Evolutionary conservation across 116 monocot genomes (phyloP), one percentile per base, ranked within the genome.

Genomic region (Trichopus zeylanicus): DNA sequence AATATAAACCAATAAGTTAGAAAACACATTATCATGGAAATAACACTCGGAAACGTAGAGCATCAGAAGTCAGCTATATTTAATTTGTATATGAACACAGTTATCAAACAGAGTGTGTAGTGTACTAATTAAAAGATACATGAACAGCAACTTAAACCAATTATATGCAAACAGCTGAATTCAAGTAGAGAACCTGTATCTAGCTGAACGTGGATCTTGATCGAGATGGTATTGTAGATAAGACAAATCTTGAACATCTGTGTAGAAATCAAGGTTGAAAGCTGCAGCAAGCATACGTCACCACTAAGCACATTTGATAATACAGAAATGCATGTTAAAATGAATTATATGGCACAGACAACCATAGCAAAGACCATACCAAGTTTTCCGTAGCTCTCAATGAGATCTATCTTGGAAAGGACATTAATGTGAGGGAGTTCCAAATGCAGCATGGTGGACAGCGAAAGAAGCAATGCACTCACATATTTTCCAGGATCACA

Each of bases 401-500:
- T 87, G 38, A 95, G 86, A 81, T 95, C 90, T 68, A 95, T 95
- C 70, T 95, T 95, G n/a, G 90, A 95, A 21, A 95, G 55, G 22
- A 95, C 91, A 69, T 97, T 97, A 62, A 97, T 85, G 69, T 97
- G 97, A 49, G 97, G 97, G 13, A 97, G 78, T 56, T 97, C 97
- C 64, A 97, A 51, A 77, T 97, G 97, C 62, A 97, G 31, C 97
- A 87, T 97, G 39, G 97, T 91, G 56, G 84, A 70, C 26, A 97
- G 64, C 4, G 97, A 87, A 28, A 97, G 97, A 33, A 97, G 72
- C 60, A 87, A 82, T 54, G 97, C 91, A 73, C 91, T 90, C 48
- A 97, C 75, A 53, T 97, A 97, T 63, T 97, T 97, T 63, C 95
- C 95, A 72, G 95, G 90, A 70, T 97, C 95, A 71, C 79, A 81